phyloP scores from a whole-genome alignment of 2,329 filamentous ascomycete genomes.

The Scytalidium sp. region DNA sequence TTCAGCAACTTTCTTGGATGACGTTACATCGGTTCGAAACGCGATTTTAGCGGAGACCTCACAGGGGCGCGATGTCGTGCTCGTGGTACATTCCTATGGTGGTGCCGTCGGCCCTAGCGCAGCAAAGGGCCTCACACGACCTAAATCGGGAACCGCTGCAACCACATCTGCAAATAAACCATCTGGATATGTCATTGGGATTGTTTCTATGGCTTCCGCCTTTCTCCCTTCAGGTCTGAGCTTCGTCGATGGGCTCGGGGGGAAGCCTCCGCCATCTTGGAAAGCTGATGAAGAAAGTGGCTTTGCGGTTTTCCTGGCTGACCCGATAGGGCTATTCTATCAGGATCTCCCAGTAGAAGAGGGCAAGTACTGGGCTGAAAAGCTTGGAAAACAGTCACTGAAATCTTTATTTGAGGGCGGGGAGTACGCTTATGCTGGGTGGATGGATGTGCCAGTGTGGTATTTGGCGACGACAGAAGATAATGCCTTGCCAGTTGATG shows the following conservation, averaged over 20 bases:
- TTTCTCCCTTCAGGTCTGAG: constrained; percentile 30
- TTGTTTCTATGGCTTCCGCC: constrained; percentile 35
- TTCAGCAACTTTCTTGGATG: constrained; percentile 31
- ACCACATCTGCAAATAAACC: constrained; percentile 1
- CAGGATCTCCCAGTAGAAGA: constrained; percentile 40
- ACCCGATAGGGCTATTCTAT: constrained; percentile 37
- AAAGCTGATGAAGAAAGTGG: constrained; percentile 32
- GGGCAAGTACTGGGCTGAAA: constrained; percentile 33
- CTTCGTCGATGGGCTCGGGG: constrained; percentile 35
- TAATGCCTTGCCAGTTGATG: constrained; percentile 31
- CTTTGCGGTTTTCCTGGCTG: constrained; percentile 31
- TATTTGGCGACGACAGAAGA: constrained; percentile 38
- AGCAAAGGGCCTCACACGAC: constrained; percentile 34
- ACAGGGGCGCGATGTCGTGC: constrained; percentile 34
- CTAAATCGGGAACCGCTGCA: constrained; percentile 7
- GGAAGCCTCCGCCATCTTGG: constrained; percentile 35
- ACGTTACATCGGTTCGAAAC: constrained; percentile 32
- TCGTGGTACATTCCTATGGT: constrained; percentile 43
- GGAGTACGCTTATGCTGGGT: constrained; percentile 23
- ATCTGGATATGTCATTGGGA: constrained; percentile 33
- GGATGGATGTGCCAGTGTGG: constrained; percentile 27
- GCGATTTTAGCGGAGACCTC: constrained; percentile 29
- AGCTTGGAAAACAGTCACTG: constrained; percentile 35
- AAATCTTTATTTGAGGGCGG: constrained; percentile 38
- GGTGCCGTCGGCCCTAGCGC: constrained; percentile 34